These are phyloP conservation scores for Kurtzmaniella cleridarum DNA, from an alignment of 805 yeast species.

Conservation along the genomic window DNA sequence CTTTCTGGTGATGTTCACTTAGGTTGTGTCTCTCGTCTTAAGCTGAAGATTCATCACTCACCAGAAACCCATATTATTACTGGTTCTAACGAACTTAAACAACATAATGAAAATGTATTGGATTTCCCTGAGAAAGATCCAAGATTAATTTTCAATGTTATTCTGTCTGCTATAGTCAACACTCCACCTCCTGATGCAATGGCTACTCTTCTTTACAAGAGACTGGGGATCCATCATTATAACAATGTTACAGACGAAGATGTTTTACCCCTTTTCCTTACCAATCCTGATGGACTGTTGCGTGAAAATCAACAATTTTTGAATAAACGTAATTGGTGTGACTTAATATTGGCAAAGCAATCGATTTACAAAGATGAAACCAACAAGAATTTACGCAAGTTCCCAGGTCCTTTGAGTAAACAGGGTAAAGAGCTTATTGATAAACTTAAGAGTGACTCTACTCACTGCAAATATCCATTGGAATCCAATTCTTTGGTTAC, in stretches of 20 bases:
- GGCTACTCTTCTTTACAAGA: slow-evolving; percentile 64
- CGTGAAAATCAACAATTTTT: slow-evolving; percentile 49
- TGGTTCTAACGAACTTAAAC: slow-evolving; percentile 21
- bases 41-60: slow-evolving; percentile 45
- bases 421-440: slow-evolving; percentile 4
- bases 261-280: slow-evolving; percentile 63
- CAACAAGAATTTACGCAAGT: slow-evolving; percentile 18
- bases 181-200: slow-evolving; percentile 90
- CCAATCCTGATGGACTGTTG: slow-evolving; percentile 49
- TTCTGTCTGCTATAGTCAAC: slow-evolving; percentile 86
- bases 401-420: slow-evolving; percentile 39
- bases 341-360: slow-evolving; percentile 49
- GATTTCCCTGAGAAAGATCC: slow-evolving; percentile 63
- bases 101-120: slow-evolving; percentile 35
- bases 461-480: slow-evolving; percentile 48
- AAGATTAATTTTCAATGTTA: slow-evolving; percentile 72
- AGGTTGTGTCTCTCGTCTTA: slow-evolving; percentile 76
- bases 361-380: slow-evolving; percentile 17
- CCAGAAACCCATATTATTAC: slow-evolving; percentile 28
- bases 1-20: slow-evolving; percentile 93
- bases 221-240: slow-evolving; percentile 66
- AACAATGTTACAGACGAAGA: slow-evolving; percentile 69
- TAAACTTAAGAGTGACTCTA: slow-evolving; percentile 17
- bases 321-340: slow-evolving; percentile 71
- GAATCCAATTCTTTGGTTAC: slow-evolving; percentile 56